Evolutionary conservation across 768 basidiomycete species (phyloP), one percentile per base, ranked within the genome.

Genomic region (Podaxis sp.): DNA sequence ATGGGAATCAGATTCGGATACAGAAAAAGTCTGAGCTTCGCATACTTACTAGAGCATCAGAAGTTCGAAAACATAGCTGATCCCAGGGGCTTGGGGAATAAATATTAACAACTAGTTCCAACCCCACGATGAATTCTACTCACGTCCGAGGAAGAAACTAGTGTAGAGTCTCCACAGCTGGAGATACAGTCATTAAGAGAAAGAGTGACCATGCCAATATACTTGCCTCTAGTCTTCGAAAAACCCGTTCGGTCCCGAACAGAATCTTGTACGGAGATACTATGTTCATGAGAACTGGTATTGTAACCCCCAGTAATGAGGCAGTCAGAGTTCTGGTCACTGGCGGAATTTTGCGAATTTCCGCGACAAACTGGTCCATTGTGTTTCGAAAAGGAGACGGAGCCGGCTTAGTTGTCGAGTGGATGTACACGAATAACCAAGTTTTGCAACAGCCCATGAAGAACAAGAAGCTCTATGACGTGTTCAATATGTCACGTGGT

Each of bases 301-400:
- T 22, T 0, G 92, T 84, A 42, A 92, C 77, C 0, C 75, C 84
- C 2, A 91, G 69, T 1, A 86, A 83, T 1, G 90, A 88, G 22
- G 75, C 77, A 62, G 84, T 80, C 5, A 92, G 72, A 60, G 87
- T 85, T 36, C 93, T 85, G 4, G 93, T 94, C 40, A 95, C 88
- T 38, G 89, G 89, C 0, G 93, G 93, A 1, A 95, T 91, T 77
- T 92, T 93, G 68, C 80, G 84, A 57, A 94, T 73, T 76, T 93
- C 89, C 22, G 83, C 78, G 2, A 81, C 24, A 40, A 87, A 69
- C 17, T 77, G 75, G 56, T 81, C 75, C 84, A 85, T 85, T 39
- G 28, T 46, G n/a, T 48, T 33, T 30, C 6, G 30, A 33, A 46
- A 19, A 8, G 17, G 30, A 33, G 22, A 33, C 9, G 15, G 4